Evolutionary conservation across 2,329 filamentous ascomycete species (phyloP), one percentile per base, ranked within the genome.

Genomic region (Ustulina deusta): DNA sequence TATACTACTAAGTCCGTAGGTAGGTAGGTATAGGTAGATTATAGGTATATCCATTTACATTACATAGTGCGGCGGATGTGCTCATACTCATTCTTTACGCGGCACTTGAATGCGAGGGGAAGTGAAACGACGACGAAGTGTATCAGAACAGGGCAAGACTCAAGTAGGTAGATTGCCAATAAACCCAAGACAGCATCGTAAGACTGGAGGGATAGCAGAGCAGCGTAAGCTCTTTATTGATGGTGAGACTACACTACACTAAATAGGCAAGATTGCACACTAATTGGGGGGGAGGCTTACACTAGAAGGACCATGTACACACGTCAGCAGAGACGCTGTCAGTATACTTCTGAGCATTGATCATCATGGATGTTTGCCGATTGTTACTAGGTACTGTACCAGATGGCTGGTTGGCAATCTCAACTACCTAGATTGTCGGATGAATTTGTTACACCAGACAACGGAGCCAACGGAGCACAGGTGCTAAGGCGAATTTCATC

Each of bases 171-270:
- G 27, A 44, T 29, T 7, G 10, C 25, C 36, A 57, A 57, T 57
- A 57, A 29, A 44, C 22, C 22, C 54, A 32, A 57, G 54, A 57
- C 32, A 60, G 36, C 15, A 42, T 64, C 46, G 46, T 52, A 59
- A 42, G 55, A 54, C 10, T 27, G 6, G n/a, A 44, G 44, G 11
- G 29, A 51, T n/a, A 11, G 36, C 4, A n/a, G 29, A 32, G 32
- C 44, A 4, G 11, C 10, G 44, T 57, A 15, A 52, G 22, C 54
- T 34, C 22, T 48, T 34, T 56, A 40, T 36, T 61, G 56, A 65
- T 55, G 40, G 56, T 56, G 56, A 61, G 56, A 65, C 49, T 38
- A 58, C 25, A 22, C n/a, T n/a, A 3, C 34, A 29, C 3, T 34
- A 20, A n/a, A n/a, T n/a, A n/a, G n/a, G n/a, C n/a, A n/a, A n/a